Base-by-base conservation (phyloP, 140 eudicot species). In the Cichorium intybus region DNA sequence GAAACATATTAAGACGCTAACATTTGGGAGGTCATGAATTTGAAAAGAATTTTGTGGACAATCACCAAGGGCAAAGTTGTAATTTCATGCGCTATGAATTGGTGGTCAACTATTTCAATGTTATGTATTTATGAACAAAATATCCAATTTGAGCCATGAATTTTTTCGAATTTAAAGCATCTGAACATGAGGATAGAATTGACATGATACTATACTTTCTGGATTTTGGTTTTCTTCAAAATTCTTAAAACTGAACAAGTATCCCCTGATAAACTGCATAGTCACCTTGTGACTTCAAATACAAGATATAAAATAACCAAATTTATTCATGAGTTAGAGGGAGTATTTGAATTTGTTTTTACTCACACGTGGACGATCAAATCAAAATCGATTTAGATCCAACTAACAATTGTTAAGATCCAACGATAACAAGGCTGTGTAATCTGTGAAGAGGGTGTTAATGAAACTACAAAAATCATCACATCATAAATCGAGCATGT, bases 181-280 rank as follows among this genome's bases (percentile, higher is more conserved):
- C 35, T 24, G 75, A 66, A 56, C 95, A 82, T n/a, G 89, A 82
- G 22, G 81, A 70, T 34, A 82, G 69, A 11, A 86, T 60, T 39
- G 71, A 62, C 64, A 70, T 75, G 11, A 83, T 72, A 55, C 81
- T 75, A 48, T 55, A 29, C 66, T 69, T 56, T 50, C 41, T 0
- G 89, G 81, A 71, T 69, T 75, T 69, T 64, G 71, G 60, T 64
- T 71, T 68, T 71, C 65, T 27, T 71, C 74, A 67, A 74, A 83
- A 29, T 72, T 71, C 50, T 72, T 72, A 52, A 83, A 73, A 34
- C 68, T 60, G 79, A 60, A 70, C 95, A 86, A 3, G 87, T 83
- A 24, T 86, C 95, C 28, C 75, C 70, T 62, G 79, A 81, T 77
- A 86, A 86, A 65, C 95, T 83, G 90, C 94, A 69, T 45, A 35